Base-by-base conservation (phyloP, 129 eudicot species). In the Lactuca sativa region DNA sequence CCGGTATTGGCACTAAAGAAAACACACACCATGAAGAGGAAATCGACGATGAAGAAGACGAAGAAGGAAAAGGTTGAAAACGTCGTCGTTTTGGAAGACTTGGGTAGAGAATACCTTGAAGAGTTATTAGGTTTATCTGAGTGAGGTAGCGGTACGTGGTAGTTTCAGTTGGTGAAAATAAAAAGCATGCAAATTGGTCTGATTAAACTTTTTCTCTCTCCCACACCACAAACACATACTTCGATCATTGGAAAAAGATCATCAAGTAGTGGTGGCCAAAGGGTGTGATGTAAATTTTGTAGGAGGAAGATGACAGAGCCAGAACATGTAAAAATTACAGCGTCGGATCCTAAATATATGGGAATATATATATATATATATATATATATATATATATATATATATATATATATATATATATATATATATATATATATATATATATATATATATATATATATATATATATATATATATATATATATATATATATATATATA, bases 31-130 rank as follows among this genome's bases (percentile, higher is more conserved):
- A 62, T 72, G 10, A 77, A 62, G 70, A 77, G 73, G 73, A 82
- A 82, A 11, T 47, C 68, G 3, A 13, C 18, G 73, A 55, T 38
- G 49, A 62, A 33, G 64, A 76, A 9, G 49, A 72, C 15, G 51
- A 69, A 55, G 43, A 43, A 65, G 7, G 70, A 59, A 25, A 57
- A 79, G 64, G 48, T 57, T n/a, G 73, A 72, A 61, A 47, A 67
- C 48, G 56, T 72, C 25, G 80, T 82, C 8, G 82, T 72, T 60
- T 77, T 82, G 54, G 77, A 82, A 61, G 86, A 82, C 30, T 64
- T 82, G 15, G 86, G 80, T 48, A 73, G 70, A 15, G 86, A 77
- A 6, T 82, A 82, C 9, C 47, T 82, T 77, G 82, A 77, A 56
- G 76, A 82, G 64, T 74, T 79, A 34, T 56, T 79, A 69, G 70